Evolutionary conservation across 139 green algal genomes (phyloP).

Genomic region (Ettlia oleoabundans): DNA sequence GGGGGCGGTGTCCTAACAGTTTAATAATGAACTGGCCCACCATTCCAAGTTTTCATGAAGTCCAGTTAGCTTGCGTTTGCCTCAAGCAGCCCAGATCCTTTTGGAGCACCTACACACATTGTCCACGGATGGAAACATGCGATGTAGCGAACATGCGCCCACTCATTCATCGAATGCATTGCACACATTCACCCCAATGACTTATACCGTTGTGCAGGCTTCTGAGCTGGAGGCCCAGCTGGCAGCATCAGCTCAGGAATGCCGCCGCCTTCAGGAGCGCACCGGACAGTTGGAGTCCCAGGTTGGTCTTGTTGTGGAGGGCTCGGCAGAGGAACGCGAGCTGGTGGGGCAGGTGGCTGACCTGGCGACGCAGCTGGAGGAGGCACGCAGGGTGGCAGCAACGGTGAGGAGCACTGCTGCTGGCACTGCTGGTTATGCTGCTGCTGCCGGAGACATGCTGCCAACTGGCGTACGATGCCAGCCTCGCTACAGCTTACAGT

Average conservation of each 20-base stretch:
- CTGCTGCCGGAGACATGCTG: no score
- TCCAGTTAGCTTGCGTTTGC: not conserved
- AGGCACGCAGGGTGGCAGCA: not conserved
- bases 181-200: not conserved
- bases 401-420: no score
- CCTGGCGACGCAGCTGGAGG: not conserved
- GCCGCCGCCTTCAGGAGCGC: not conserved
- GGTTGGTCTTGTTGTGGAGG: not conserved
- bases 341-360: not conserved
- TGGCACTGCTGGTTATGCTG: no score
- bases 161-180: not conserved
- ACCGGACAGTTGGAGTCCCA: not conserved
- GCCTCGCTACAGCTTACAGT: no score
- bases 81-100: not conserved
- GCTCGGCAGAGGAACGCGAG: not conserved
- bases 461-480: no score
- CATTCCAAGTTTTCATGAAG: not conserved
- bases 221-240: not conserved
- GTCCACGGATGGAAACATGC: no score
- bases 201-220: not conserved
- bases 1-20: no score
- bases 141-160: not conserved
- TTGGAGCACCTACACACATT: no score
- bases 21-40: not conserved
- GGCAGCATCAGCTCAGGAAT: not conserved